Evolutionary conservation across 805 yeast genomes (phyloP).

Genomic region (Ogataea naganishii): DNA sequence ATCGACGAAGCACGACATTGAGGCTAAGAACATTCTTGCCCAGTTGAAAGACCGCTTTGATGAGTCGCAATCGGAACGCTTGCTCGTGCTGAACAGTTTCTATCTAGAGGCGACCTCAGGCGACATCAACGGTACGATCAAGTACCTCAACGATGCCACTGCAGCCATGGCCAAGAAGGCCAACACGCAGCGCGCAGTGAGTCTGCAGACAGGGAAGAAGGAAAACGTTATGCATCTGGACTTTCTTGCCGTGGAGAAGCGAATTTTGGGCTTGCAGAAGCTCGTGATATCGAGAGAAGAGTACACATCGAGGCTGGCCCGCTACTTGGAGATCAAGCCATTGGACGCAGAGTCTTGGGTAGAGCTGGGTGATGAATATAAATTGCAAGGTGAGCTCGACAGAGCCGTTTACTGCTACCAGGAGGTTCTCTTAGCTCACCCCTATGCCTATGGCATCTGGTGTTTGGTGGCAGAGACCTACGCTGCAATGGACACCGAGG

Average conservation of each 20-base stretch:
- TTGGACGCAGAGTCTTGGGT: conserved; percentile 72
- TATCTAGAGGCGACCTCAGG: conserved; percentile 46
- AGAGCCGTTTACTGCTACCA: conserved; percentile 60
- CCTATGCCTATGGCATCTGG: conserved; percentile 60
- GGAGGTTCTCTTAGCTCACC: conserved; percentile 61
- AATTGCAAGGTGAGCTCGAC: conserved; percentile 48
- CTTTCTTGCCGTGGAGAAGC: conserved; percentile 27
- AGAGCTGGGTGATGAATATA: conserved; percentile 65
- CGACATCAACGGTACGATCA: conserved; percentile 26
- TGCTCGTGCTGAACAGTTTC: conserved; percentile 44
- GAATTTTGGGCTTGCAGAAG: conserved; percentile 25
- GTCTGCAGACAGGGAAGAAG: too few relatives aligned
- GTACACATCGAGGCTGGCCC: conserved; percentile 49
- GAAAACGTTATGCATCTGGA: conserved; percentile 20
- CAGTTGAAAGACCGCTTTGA: conserved; percentile 62
- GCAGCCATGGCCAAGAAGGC: conserved; percentile 10
- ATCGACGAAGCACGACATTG: conserved; percentile 53
- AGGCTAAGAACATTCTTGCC: conserved; percentile 61
- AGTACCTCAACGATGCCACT: conserved; percentile 21
- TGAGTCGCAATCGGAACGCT: conserved; percentile 39
- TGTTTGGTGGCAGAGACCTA: conserved; percentile 55
- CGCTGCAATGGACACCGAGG: conserved; percentile 7
- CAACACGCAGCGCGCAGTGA: too few relatives aligned
- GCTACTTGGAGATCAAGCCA: conserved; percentile 56
- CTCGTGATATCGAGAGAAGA: conserved; percentile 16